phyloP scores from a whole-genome alignment of 768 basidiomycete genomes.

The Phanerodontia chrysosporium region DNA sequence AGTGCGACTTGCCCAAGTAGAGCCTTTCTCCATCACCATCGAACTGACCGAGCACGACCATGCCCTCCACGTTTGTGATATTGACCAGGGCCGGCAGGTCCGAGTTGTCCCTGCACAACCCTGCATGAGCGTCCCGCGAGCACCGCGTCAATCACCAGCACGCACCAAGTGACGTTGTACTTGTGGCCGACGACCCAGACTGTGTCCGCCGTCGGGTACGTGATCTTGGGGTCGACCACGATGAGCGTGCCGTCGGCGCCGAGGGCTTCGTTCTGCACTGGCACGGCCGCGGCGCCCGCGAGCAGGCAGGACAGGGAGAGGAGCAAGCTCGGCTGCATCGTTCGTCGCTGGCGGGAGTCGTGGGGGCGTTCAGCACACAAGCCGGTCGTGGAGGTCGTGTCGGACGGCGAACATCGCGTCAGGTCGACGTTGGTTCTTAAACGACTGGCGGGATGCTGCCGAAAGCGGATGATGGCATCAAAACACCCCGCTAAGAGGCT shows the following conservation, averaged over 20 bases:
- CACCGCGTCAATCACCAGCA: background rate
- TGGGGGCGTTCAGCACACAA: too few species aligned
- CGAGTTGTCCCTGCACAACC: constrained; percentile 19
- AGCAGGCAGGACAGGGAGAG: background rate
- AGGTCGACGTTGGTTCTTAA: background rate
- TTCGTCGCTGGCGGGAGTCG: constrained; percentile 1
- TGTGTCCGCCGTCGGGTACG: constrained; percentile 27
- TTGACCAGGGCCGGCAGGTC: constrained; percentile 34
- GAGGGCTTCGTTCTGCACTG: constrained; percentile 13
- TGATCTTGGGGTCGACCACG: constrained; percentile 38
- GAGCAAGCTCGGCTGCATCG: constrained; percentile 5
- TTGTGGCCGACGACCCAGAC: constrained; percentile 35
- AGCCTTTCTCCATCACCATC: constrained; percentile 43
- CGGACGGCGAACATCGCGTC: background rate
- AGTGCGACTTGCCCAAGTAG: constrained; percentile 36
- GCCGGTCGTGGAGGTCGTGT: too few species aligned
- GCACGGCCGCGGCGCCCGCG: constrained; percentile 10
- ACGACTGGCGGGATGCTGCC: background rate
- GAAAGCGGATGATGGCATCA: constrained; percentile 1
- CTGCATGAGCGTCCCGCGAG: background rate
- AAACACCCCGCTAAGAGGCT: background rate
- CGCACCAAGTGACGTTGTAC: constrained; percentile 43
- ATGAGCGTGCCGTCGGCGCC: background rate
- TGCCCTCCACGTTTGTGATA: constrained; percentile 30
- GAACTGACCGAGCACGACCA: constrained; percentile 41